Base-by-base conservation (phyloP, 805 yeast species). In the Cyberlindnera americana region DNA sequence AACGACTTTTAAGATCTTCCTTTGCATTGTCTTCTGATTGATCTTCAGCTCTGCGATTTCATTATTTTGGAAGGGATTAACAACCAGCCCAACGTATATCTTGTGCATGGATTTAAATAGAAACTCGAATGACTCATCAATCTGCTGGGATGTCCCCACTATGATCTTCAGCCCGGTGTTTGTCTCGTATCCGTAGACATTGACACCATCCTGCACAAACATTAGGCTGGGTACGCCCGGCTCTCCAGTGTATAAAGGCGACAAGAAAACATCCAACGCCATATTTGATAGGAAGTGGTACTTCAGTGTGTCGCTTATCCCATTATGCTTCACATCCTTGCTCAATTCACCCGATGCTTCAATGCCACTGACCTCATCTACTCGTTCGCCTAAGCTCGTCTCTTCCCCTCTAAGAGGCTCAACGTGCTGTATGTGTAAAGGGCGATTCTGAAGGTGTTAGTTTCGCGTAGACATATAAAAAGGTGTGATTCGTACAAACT, bases 221-320 rank as follows among this genome's bases (percentile, higher is more conserved):
- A 83, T 61, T 19, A 83, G 61, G 7, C 49, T 41, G 4, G 52
- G 49, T 15, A 71, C 62, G 33, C 62, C 66, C 9, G 55, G 55
- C 13, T 54, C 61, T 0, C 78, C 77, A 22, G 61, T 60, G 38
- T 65, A 65, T 14, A 59, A 63, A 5, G 73, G 68, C 3, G 83
- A 75, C 24, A 78, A 68, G 52, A 83, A 80, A 16, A 81, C 72
- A 57, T 83, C 90, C 18, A 83, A 62, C 5, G 88, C 78, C 83
- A 83, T 81, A 54, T 83, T 87, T n/a, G 86, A 74, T 22, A 83
- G 64, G 49, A 82, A 82, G 52, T 83, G 80, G 62, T 78, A 81
- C 49, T 81, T 78, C 22, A 81, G 61, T 6, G 39, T 23, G 14
- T 46, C 45, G 9, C 39, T 38, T 11, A 29, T 17, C 13, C 22